Base-by-base conservation (phyloP, 768 basidiomycete genomes). In the Cyclocybe aegerita region DNA sequence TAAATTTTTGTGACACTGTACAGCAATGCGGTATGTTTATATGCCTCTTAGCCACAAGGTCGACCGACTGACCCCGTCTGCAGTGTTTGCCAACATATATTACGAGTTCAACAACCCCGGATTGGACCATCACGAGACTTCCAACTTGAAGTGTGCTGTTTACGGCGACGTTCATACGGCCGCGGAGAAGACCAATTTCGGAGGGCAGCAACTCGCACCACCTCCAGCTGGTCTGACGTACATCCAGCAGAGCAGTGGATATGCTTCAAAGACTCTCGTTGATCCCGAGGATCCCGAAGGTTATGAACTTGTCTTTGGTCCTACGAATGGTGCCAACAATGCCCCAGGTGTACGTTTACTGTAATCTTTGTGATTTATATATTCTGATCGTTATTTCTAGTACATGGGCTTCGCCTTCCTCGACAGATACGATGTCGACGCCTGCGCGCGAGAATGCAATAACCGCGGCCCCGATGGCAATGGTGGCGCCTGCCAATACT, bases 321-420 rank as follows among this genome's bases (percentile, higher is more conserved):
- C 78, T 9, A 68, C 67, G 1, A 64, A 66, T 45, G 76, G 74
- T 14, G 77, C 78, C 4, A 80, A 77, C 56, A 75, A 74, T 48
- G 75, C 76, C 9, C 70, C 70, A 6, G 72, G 71, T 1, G 74
- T 75, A 57, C 50, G 71, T 66, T 30, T 14, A 9, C n/a, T 54
- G 46, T 15, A 33, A 29, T 39, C 35, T 29, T 36, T 46, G 14
- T 16, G 5, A 8, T n/a, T 14, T 35, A 35, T 0, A 34, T 23
- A 15, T 42, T 4, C 43, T 60, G 37, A 43, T 41, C 4, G 2
- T 43, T 44, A n/a, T 39, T 35, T 12, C 14, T 42, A 77, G 78
- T 80, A 78, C 59, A 78, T 78, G 76, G 76, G 76, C 49, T 80
- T 76, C 50, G 74, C 70, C 9, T 77, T 77, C 65, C 62, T 78